Conservation (phyloP, 495 filamentous ascomycete genomes). For the Xylaria nigripes region DNA sequence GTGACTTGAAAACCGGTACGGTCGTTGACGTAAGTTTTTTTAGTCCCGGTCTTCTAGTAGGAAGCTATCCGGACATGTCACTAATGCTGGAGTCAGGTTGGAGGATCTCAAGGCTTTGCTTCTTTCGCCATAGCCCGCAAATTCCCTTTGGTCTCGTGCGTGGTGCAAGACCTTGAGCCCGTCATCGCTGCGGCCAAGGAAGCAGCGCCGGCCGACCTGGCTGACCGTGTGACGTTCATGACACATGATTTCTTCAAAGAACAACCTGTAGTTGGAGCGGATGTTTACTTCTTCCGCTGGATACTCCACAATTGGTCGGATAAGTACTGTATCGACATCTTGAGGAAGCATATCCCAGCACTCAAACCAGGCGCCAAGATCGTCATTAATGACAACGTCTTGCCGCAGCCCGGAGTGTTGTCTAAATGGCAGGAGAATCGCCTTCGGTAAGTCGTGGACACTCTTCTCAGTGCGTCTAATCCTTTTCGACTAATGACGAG, state of each 20-base stretch:
- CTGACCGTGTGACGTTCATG: slow-evolving; percentile 21
- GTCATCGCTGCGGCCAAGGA: neutral
- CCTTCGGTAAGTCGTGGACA: neutral
- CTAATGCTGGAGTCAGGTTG: slow-evolving; percentile 15
- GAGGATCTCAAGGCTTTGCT: slow-evolving; percentile 26
- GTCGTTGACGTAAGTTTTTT: slow-evolving; percentile 16
- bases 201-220: neutral
- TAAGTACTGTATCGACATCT: slow-evolving; percentile 30
- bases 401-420: slow-evolving; percentile 21
- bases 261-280: slow-evolving; percentile 36
- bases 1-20: slow-evolving; percentile 1
- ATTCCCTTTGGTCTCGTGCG: slow-evolving; percentile 20
- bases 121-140: slow-evolving; percentile 22
- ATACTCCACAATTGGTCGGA: slow-evolving; percentile 44
- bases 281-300: slow-evolving; percentile 41
- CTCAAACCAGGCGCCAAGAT: slow-evolving; percentile 20
- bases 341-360: slow-evolving; percentile 26
- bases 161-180: slow-evolving; percentile 24
- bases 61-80: neutral
- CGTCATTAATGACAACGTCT: slow-evolving; percentile 33
- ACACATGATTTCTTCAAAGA: slow-evolving; percentile 31
- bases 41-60: neutral
- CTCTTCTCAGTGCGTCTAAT: neutral
- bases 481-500: neutral
- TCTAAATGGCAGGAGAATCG: slow-evolving; percentile 4